Base-by-base conservation (phyloP, 352 stramenopile species). In the Globisporangium cederbergense region DNA sequence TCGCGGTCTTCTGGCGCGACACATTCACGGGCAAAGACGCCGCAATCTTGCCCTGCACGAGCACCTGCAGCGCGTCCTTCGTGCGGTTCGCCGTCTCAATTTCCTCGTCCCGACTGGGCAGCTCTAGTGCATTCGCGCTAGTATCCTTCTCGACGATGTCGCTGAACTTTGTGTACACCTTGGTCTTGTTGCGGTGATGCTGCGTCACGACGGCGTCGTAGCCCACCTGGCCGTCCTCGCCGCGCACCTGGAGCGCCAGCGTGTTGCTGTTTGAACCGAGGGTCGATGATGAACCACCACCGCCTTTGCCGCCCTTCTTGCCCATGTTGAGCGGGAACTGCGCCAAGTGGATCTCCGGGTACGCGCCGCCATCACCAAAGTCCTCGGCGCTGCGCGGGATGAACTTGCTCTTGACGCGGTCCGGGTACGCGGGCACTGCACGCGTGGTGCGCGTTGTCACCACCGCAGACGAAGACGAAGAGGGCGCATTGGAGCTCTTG, bases 141-240 rank as follows among this genome's bases (percentile, higher is more conserved):
- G 90, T 85, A 43, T 97, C 83, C 56, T 93, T 97, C 58, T 97
- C 93, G 36, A 96, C 90, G 6, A 99, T 75, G 81, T 99, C 97
- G 56, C 79, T 84, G 62, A 98, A 91, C 66, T 92, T 85, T 38
- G 95, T 95, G 77, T 98, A 98, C 14, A 99, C 96, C 62, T 90
- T 91, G 64, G 80, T 95, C 75, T 98, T 98, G 66, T 96, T 85
- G 38, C 90, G 76, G 74, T 98, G 98, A 52, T 97, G 95, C 60
- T 98, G 90, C 51, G 97, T 98, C 51, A 99, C 94, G 62, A 99
- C 97, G 22, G 96, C 93, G 77, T 99, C 97, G 81, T 99, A 99
- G 53, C 85, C 77, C 42, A 90, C 85, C 11, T 66, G 78, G 16
- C 97, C 90, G 67, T 97, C 87, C 9, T 93, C 75, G 55, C 95